Conservation (phyloP, 176 grass and related monocot species). For the Musa schizocarpa region DNA sequence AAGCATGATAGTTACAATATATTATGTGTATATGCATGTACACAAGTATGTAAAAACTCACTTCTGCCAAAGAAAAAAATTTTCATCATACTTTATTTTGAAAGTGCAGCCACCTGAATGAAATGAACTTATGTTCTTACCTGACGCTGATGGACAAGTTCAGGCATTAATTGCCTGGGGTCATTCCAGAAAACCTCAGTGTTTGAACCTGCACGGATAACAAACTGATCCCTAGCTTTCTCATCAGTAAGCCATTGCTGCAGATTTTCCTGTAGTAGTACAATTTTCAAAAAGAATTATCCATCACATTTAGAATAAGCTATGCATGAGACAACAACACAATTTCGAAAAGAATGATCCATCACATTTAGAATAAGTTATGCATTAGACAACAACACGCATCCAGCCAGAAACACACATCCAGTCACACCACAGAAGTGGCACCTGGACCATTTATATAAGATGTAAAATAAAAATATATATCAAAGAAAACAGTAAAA, state of each 20-base stretch:
- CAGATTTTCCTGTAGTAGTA: slow-evolving; percentile 58
- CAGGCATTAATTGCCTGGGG: slow-evolving; percentile 56
- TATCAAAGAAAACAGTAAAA: too few species aligned
- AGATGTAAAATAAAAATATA: too few species aligned
- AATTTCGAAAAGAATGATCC: not conserved
- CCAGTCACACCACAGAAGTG: too few species aligned
- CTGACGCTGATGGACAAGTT: slow-evolving; percentile 84
- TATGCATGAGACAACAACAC: too few species aligned
- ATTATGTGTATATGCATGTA: too few species aligned
- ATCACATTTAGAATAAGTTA: not conserved
- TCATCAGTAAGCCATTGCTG: slow-evolving; percentile 93
- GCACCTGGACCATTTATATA: too few species aligned
- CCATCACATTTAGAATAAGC: not conserved
- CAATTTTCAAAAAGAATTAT: not conserved
- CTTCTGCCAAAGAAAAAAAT: not conserved
- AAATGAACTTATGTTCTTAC: slow-evolving; percentile 23
- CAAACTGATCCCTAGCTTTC: slow-evolving; percentile 85
- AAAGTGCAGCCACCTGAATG: not conserved
- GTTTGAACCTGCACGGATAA: slow-evolving; percentile 72
- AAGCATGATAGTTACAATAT: not conserved
- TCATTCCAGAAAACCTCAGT: slow-evolving; percentile 98
- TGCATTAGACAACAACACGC: not conserved
- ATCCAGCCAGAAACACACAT: not conserved
- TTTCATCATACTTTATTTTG: not conserved
- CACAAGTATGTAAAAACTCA: not conserved